Percentiles rank a stretch among this genome's conserved stretches.
phyloP scores from a whole-genome alignment of 225 moss, liverwort and hornwort species.

The Climacium dendroides region DNA sequence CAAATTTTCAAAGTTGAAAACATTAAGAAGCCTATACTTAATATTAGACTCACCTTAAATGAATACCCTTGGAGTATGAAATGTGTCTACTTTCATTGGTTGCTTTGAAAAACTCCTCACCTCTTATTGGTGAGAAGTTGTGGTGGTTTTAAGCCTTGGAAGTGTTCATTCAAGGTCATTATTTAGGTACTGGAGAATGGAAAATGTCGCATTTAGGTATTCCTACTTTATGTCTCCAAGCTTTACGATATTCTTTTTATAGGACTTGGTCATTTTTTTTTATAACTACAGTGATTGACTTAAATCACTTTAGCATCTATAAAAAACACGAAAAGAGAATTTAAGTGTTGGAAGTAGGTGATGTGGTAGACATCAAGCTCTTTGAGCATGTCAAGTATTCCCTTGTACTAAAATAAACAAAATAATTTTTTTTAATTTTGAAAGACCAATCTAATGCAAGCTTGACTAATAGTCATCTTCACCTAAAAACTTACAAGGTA shows the following conservation, averaged over 20 bases:
- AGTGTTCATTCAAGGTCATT: background rate
- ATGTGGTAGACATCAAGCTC: background rate
- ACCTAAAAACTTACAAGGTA: background rate
- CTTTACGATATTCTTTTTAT: background rate
- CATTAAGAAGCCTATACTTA: rapidly evolving
- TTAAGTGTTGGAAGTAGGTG: background rate
- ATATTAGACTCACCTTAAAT: background rate
- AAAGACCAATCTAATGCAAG: background rate
- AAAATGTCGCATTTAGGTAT: rapidly evolving
- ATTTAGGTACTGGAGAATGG: background rate
- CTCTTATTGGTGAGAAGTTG: background rate
- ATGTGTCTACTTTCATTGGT: background rate
- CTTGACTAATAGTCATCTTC: background rate
- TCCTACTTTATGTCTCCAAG: background rate
- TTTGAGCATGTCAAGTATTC: background rate
- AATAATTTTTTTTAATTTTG: background rate
- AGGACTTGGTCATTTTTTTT: background rate
- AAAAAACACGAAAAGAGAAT: background rate
- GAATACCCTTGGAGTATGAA: background rate
- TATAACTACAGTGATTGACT: rapidly evolving
- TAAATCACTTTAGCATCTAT: background rate
- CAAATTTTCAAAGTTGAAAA: background rate
- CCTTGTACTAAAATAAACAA: background rate
- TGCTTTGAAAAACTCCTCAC: background rate
- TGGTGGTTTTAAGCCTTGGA: background rate